Base-by-base conservation (phyloP, 208 protist species). In the Porcisia hertigi region DNA sequence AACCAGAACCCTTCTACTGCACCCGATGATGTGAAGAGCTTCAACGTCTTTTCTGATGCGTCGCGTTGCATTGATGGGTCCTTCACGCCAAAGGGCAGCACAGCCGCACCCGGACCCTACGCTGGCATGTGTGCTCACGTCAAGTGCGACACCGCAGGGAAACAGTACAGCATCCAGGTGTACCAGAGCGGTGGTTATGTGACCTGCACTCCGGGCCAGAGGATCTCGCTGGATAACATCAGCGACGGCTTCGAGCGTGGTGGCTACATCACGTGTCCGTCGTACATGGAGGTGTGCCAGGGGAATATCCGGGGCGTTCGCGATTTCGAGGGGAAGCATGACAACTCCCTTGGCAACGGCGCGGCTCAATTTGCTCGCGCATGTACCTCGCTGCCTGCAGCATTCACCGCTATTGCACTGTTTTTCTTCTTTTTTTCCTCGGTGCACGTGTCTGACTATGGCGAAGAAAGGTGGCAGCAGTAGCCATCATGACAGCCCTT, bases 341-440 rank as follows among this genome's bases (percentile, higher is more conserved):
- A 52, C 20, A 20, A 60, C 3, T 7, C 91, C 95, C 45, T 3
- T 9, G 45, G 45, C 45, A 49, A 49, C 45, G 45, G 45, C 9
- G 45, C 45, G 45, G 45, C 45, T 49, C n/a, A n/a, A n/a, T n/a
- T n/a, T n/a, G n/a, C n/a, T n/a, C n/a, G n/a, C n/a, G n/a, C n/a
- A n/a, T n/a, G n/a, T n/a, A n/a, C n/a, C n/a, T n/a, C n/a, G n/a
- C n/a, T n/a, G n/a, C n/a, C n/a, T n/a, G n/a, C n/a, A n/a, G n/a
- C n/a, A n/a, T n/a, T n/a, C n/a, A n/a, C n/a, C n/a, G n/a, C n/a
- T n/a, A n/a, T n/a, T n/a, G n/a, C n/a, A n/a, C n/a, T n/a, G n/a
- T n/a, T n/a, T n/a, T n/a, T n/a, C n/a, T n/a, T n/a, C n/a, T n/a
- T n/a, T n/a, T n/a, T n/a, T n/a, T n/a, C n/a, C n/a, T n/a, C n/a